Percentiles rank a stretch among this genome's conserved stretches.
Conservation (phyloP, 345 rosid genomes). For the Hypericum perforatum region DNA sequence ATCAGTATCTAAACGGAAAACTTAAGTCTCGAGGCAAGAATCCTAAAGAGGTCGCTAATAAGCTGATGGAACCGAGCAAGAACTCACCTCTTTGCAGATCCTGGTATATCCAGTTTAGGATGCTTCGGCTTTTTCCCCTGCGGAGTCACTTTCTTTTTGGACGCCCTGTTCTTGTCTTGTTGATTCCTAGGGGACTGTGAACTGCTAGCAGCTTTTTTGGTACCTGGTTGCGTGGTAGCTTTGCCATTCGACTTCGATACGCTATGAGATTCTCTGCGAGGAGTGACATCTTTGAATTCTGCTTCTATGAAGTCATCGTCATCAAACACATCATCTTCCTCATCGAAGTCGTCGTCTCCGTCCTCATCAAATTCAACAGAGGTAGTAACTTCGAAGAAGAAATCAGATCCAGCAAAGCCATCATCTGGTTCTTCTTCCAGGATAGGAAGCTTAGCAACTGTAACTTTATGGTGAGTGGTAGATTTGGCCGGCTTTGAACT, state of each 20-base stretch:
- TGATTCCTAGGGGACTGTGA: constrained; percentile 12
- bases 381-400: constrained; percentile 14
- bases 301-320: constrained; percentile 20
- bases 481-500: constrained; percentile 22
- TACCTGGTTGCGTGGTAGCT: neutral
- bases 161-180: constrained; percentile 14
- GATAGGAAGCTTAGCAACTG: constrained; percentile 16
- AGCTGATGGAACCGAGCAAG: neutral
- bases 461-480: constrained; percentile 10
- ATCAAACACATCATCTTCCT: neutral
- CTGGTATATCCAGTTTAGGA: constrained; percentile 35
- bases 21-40: neutral
- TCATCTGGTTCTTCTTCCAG: constrained; percentile 9
- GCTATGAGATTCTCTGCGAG: constrained; percentile 14
- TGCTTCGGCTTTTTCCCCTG: constrained; percentile 29
- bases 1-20: neutral
- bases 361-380: constrained; percentile 10
- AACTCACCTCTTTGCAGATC: constrained; percentile 54
- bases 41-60: neutral
- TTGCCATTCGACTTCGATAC: constrained; percentile 10
- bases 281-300: constrained; percentile 18
- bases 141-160: constrained; percentile 24
- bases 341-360: too few relatives aligned
- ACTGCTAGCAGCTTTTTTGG: constrained; percentile 2
- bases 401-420: constrained; percentile 15